Base-by-base conservation (phyloP, 2,329 filamentous ascomycete species). In the Alternaria arborescens region DNA sequence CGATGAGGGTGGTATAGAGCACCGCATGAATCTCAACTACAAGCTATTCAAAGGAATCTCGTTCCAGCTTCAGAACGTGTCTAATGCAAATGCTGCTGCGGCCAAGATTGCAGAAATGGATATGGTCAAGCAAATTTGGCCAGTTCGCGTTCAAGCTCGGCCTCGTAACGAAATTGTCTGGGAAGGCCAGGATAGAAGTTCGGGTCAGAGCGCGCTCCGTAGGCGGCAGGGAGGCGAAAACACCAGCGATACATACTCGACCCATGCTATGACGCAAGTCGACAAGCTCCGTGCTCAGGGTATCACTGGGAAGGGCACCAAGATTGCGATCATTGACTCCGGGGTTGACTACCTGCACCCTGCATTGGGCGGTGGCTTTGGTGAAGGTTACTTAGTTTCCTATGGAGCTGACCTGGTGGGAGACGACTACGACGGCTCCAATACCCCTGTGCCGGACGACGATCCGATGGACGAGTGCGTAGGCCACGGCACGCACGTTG, bases 401-500 rank as follows among this genome's bases (percentile, higher is more conserved):
- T 40, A 18, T n/a, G 36, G 36, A n/a, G 8, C n/a, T 14, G 36
- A 18, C 8, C 18, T 18, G 8, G 36, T 40, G 36, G 36, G 36
- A n/a, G 36, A 40, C 4, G 18, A 40, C n/a, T n/a, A 18, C n/a
- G n/a, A n/a, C n/a, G n/a, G n/a, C n/a, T 8, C 36, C 8, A 40
- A 40, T 14, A 8, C n/a, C 10, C n/a, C n/a, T n/a, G 36, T n/a
- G 7, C 36, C 36, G 3, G 36, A 40, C 36, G 8, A 40, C 6
- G 36, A 40, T 14, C 36, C 36, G 5, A 18, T 18, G 6, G 36
- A n/a, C 4, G 36, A 40, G n/a, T 40, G 36, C 8, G n/a, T 8
- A 10, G n/a, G n/a, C 36, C 52, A 55, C 8, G 52, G 52, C 5
- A 55, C 42, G 11, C 52, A 47, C 14, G 8, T 55, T 18, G 41